Evolutionary conservation across 768 basidiomycete genomes (phyloP).

Genomic region (Pulveroboletus frians): DNA sequence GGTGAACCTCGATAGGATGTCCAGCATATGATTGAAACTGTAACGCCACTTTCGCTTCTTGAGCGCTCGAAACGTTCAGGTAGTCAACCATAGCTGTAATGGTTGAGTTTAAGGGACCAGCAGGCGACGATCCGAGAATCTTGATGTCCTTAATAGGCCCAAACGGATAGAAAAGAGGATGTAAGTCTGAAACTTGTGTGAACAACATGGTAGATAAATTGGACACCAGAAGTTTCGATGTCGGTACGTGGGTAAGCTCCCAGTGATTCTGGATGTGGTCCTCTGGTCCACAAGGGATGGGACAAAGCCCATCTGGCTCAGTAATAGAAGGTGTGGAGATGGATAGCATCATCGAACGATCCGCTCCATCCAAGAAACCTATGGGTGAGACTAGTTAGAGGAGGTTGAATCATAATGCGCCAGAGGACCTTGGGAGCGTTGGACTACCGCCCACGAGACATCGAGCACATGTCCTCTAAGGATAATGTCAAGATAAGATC

Average conservation of each 20-base stretch:
- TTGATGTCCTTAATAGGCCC: constrained; percentile 62
- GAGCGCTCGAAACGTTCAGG: constrained; percentile 45
- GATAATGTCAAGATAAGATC: constrained; percentile 2
- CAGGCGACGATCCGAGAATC: constrained; percentile 36
- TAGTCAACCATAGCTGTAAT: constrained; percentile 65
- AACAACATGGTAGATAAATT: constrained; percentile 66
- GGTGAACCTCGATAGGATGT: constrained; percentile 36
- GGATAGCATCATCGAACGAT: constrained; percentile 62
- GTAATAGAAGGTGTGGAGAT: constrained; percentile 36
- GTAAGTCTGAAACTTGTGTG: constrained; percentile 58
- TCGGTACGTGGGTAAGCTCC: constrained; percentile 36
- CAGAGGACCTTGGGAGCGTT: constrained; percentile 68
- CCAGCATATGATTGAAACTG: constrained; percentile 59
- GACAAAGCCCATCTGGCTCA: constrained; percentile 23
- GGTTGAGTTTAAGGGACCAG: constrained; percentile 33
- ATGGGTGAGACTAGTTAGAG: constrained; percentile 2
- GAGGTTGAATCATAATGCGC: not conserved
- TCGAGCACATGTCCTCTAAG: constrained; percentile 69
- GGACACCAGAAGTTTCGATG: constrained; percentile 52
- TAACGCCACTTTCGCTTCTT: constrained; percentile 60
- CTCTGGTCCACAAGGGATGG: constrained; percentile 26
- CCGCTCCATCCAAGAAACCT: constrained; percentile 82
- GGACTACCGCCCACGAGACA: constrained; percentile 84
- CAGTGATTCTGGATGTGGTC: constrained; percentile 31
- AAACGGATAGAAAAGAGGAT: constrained; percentile 71